These are phyloP conservation scores for Eimeria necatrix DNA, from an alignment of 169 alveolate genomes.

Conservation along the genomic window DNA sequence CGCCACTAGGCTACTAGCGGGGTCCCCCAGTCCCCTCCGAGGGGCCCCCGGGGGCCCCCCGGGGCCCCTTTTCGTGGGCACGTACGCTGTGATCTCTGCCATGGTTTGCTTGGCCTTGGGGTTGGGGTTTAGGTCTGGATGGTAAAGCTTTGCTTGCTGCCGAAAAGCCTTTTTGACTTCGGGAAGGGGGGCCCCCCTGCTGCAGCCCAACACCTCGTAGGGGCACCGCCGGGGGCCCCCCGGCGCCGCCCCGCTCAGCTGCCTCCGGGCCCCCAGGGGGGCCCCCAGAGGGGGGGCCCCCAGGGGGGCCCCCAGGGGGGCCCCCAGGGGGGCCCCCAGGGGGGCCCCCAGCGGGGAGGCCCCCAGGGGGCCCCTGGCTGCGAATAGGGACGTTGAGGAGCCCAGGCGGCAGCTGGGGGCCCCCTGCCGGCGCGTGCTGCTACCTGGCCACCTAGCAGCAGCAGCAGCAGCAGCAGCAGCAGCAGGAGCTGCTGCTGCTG, in stretches of 20 bases:
- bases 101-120: conserved; percentile 95
- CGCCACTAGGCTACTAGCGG: no score
- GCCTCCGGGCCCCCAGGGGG: conserved; percentile 28
- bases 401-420: not conserved
- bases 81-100: conserved; percentile 95
- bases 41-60: no score
- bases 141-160: conserved; percentile 75
- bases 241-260: conserved; percentile 24
- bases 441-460: no score
- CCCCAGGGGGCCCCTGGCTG: not conserved
- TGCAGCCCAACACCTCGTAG: conserved; percentile 72
- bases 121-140: conserved; percentile 71
- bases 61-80: not conserved
- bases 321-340: conserved; percentile 21
- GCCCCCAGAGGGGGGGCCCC: conserved; percentile 41
- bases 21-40: no score
- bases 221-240: conserved; percentile 43
- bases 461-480: no score
- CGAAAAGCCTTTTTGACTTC: conserved; percentile 71
- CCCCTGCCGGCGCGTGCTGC: no score
- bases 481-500: not conserved
- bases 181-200: conserved; percentile 1
- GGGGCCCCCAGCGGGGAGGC: not conserved
- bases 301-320: not conserved
- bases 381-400: no score